Evolutionary conservation across 805 yeast genomes (phyloP).

Genomic region (Cyberlindnera euphorbiae): DNA sequence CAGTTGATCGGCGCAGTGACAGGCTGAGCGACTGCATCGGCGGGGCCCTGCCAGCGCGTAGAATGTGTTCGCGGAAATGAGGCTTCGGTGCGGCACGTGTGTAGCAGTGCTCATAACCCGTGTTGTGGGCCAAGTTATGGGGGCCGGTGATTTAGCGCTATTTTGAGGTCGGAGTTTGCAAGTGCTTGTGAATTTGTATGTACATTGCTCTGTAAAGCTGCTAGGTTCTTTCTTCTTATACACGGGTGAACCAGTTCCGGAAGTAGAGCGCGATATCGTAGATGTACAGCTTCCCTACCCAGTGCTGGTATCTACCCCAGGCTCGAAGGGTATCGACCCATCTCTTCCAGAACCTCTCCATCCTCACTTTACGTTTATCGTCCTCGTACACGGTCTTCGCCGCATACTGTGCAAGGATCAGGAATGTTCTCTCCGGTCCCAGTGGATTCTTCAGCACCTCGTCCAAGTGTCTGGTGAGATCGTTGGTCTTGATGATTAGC

Average conservation of each 20-base stretch:
- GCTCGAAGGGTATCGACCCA: slow-evolving; percentile 26
- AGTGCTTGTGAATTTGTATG: too few species aligned
- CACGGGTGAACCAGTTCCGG: slow-evolving; percentile 18
- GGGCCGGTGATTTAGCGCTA: too few species aligned
- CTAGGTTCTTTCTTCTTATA: too few species aligned
- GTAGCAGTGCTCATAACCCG: too few species aligned
- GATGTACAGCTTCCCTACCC: slow-evolving; percentile 14
- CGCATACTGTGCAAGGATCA: slow-evolving; percentile 88
- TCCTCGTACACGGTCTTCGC: slow-evolving; percentile 76
- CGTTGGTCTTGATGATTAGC: slow-evolving; percentile 88
- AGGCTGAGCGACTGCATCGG: too few species aligned
- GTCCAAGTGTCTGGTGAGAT: slow-evolving; percentile 83
- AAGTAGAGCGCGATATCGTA: slow-evolving; percentile 18
- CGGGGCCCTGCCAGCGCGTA: too few species aligned
- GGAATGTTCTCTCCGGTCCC: slow-evolving; percentile 82
- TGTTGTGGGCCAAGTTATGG: too few species aligned
- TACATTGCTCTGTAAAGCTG: too few species aligned
- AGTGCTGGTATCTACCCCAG: slow-evolving; percentile 17
- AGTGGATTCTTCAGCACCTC: slow-evolving; percentile 76
- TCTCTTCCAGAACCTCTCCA: slow-evolving; percentile 4
- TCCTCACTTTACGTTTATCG: slow-evolving; percentile 36
- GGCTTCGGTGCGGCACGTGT: too few species aligned
- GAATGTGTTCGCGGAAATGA: too few species aligned
- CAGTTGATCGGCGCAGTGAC: too few species aligned
- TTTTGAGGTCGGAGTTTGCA: too few species aligned